Conservation (phyloP, 1,139 yeast genomes). For the Sugiyamaella grinbergsii region DNA sequence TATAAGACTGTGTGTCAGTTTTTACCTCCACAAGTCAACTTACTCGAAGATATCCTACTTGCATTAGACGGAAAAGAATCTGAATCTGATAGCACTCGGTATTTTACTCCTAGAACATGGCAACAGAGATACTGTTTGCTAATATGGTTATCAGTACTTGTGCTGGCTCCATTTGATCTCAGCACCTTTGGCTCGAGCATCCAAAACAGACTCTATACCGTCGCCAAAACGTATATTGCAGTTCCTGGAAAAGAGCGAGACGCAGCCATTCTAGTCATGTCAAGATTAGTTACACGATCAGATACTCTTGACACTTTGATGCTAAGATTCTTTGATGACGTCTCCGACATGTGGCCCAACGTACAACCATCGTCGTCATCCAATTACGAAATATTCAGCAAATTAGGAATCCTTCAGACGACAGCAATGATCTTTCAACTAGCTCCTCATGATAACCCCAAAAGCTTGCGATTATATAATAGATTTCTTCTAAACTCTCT, state of each 20-base stretch:
- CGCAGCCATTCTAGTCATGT: conserved; percentile 48
- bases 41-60: conserved; percentile 43
- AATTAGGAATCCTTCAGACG: conserved; percentile 13
- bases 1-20: conserved; percentile 59
- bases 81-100: conserved; percentile 3
- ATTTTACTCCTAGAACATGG: conserved; percentile 46
- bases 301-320: conserved; percentile 38
- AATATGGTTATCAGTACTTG: conserved; percentile 73
- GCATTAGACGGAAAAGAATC: conserved; percentile 20
- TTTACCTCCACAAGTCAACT: conserved; percentile 60
- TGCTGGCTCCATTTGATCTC: conserved; percentile 71
- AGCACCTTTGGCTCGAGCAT: conserved; percentile 46
- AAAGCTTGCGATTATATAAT: neutral
- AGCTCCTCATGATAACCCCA: neutral
- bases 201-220: conserved; percentile 43
- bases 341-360: conserved; percentile 6
- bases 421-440: conserved; percentile 27
- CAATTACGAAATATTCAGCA: too few relatives aligned
- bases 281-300: conserved; percentile 47
- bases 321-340: conserved; percentile 26
- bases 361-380: too few relatives aligned
- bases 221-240: conserved; percentile 44
- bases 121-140: conserved; percentile 58
- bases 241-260: conserved; percentile 54
- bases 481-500: neutral